A percentile compares a stretch with the other conserved stretches of the same genome.
Evolutionary conservation across 23 red algal genomes (phyloP).

Genomic region (Gracilaria caudata): DNA sequence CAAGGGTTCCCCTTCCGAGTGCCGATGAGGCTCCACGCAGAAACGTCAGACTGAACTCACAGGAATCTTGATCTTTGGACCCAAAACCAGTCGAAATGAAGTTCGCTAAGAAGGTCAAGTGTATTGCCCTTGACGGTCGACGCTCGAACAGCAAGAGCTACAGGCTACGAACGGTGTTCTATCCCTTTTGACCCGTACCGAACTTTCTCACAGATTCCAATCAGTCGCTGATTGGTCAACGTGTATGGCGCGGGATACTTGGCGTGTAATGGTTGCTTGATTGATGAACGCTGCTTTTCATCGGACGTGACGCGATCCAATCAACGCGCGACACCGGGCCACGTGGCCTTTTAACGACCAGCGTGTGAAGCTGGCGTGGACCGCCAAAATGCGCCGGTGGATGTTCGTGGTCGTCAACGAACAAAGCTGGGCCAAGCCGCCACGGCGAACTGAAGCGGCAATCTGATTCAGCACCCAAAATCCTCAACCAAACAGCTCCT

Average conservation of each 20-base stretch:
- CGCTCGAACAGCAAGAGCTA: too few species aligned
- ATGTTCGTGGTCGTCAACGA: slow-evolving; percentile 10
- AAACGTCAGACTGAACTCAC: too few species aligned
- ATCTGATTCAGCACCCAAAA: slow-evolving; percentile 10
- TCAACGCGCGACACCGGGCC: not conserved
- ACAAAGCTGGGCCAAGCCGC: not conserved
- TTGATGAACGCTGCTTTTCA: not conserved
- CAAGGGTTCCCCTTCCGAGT: too few species aligned
- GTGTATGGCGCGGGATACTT: not conserved
- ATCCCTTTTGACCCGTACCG: too few species aligned
- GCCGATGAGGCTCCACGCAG: too few species aligned
- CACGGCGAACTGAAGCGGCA: not conserved
- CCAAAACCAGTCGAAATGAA: too few species aligned
- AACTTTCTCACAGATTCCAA: too few species aligned
- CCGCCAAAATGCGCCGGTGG: not conserved
- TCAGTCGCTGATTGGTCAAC: not conserved
- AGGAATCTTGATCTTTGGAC: too few species aligned
- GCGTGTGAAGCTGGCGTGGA: not conserved
- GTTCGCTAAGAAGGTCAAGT: too few species aligned
- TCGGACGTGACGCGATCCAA: not conserved
- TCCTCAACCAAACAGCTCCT: not conserved
- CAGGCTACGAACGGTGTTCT: too few species aligned
- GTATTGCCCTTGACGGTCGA: too few species aligned
- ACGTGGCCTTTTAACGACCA: not conserved
- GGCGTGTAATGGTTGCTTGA: not conserved